Base-by-base conservation (phyloP, 192 early-diverging fungal species). In the Geranomyces variabilis region DNA sequence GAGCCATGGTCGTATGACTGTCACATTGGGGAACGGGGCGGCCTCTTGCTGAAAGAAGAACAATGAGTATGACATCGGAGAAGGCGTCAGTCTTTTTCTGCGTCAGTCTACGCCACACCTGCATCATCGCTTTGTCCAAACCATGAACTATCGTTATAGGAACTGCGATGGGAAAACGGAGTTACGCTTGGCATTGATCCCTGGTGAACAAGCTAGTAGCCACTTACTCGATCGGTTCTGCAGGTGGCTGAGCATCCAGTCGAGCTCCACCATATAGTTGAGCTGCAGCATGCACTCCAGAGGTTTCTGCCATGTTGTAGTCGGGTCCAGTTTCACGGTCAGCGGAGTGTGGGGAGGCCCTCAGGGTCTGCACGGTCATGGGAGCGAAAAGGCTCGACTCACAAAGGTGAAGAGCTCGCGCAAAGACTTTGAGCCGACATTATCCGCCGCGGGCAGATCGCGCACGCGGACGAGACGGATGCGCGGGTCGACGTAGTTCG, bases 231-330 rank as follows among this genome's bases (percentile, higher is more conserved):
- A 34, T n/a, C 51, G 61, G 31, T 41, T 55, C 12, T 72, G 75
- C 13, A 77, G 43, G 41, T 67, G 63, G 17, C 24, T 17, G 57
- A 77, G 53, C 70, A 77, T 73, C 75, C 75, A 77, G 22, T 28
- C 43, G 24, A 77, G 63, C 45, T 77, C 63, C 24, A 77, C 22
- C 70, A 73, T 77, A 55, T 77, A 77, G 57, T 77, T 77, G 4
- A 77, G 66, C 26, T 74, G 71, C 15, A 77, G 71, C 75, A 77
- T 70, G 17, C 19, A 70, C 15, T 21, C 68, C 45, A 68, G 14
- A 5, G 66, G 44, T 34, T 53, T 51, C 65, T 74, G 43, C 29
- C 21, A 21, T 7, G 17, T 28, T 41, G 26, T 13, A 49, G 22
- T 64, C 17, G n/a, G n/a, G n/a, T n/a, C n/a, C n/a, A 51, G 31